Evolutionary conservation across 1,284 basidiomycete species (phyloP), one percentile per base, ranked within the genome.

Genomic region (Termitomyces sp.): DNA sequence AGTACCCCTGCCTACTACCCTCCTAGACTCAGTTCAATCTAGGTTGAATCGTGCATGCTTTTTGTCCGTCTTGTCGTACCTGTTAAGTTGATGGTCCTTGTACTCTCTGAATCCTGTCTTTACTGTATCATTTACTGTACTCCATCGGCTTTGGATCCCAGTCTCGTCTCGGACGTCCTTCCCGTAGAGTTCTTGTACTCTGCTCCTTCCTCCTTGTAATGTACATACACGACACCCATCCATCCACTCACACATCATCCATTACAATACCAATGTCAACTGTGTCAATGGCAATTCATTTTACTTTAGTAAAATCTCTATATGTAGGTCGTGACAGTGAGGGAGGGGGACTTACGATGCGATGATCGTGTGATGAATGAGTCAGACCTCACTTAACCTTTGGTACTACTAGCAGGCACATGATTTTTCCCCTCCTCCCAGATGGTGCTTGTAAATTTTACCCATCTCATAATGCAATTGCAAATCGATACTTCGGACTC

Each of bases 71-170:
- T 30, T 39, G 34, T 28, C 15, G 26, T 49, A 12, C 21, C 52
- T 40, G 30, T 17, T 42, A 19, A 36, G 13, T n/a, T 12, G 45
- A 43, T 52, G 26, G 21, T 28, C 33, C 34, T 36, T 24, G 19
- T 33, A 36, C 21, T 47, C 38, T 31, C 26, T 52, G 9, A 31
- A 33, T 42, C 21, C 21, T n/a, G 30, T 33, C 34, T 17, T 38
- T 26, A 52, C 21, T 57, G 48, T 57, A 57, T 57, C 44, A 43
- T 52, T 24, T 48, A 51, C 41, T 50, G 47, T 57, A 50, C 21
- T 15, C 19, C 21, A 21, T 2, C n/a, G 13, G 1, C 8, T 30
- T 13, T 31, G 49, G 39, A 33, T 42, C 21, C 30, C 39, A 33
- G n/a, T 39, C 17, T 49, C 26, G 28, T 39, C 36, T 49, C 17